These are phyloP conservation scores for Plantago lanceolata DNA, from an alignment of 305 asterid species.

Conservation along the genomic window DNA sequence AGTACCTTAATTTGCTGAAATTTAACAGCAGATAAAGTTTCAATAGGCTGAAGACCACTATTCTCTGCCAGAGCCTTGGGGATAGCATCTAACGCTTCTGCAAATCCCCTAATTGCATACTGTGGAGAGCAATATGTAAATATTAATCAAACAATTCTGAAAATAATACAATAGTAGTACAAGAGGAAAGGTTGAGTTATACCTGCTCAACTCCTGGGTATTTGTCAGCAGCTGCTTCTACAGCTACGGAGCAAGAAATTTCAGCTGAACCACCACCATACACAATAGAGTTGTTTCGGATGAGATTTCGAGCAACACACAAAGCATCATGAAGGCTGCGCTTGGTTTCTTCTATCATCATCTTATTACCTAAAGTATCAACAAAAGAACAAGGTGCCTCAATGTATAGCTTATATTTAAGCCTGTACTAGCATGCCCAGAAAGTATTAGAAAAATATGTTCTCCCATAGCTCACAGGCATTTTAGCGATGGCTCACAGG, in stretches of 20 bases:
- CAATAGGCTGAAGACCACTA: conserved; percentile 88
- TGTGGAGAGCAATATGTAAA: conserved; percentile 28
- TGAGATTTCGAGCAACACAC: conserved; percentile 85
- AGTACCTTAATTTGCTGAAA: conserved; percentile 85
- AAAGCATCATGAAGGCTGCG: conserved; percentile 91
- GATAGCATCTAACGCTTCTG: conserved; percentile 81
- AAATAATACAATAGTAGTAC: not conserved
- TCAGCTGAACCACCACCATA: no score
- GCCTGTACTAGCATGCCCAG: not conserved
- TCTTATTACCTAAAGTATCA: conserved; percentile 76
- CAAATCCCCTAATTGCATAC: conserved; percentile 92
- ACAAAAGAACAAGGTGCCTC: not conserved
- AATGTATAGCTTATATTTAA: not conserved
- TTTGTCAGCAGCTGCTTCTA: conserved; percentile 90
- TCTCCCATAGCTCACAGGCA: no score
- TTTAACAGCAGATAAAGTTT: conserved; percentile 81
- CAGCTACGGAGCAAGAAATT: conserved; percentile 84
- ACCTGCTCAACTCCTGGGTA: conserved; percentile 86
- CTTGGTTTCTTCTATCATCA: conserved; percentile 94
- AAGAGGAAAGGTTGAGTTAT: conserved; percentile 2
- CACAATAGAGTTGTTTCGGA: conserved; percentile 86
- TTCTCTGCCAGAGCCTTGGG: conserved; percentile 98
- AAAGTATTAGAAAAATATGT: no score
- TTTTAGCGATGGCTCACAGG: no score
- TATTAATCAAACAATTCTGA: conserved; percentile 13